Base-by-base conservation (phyloP, 169 alveolate species). In the Plasmodium inui region DNA sequence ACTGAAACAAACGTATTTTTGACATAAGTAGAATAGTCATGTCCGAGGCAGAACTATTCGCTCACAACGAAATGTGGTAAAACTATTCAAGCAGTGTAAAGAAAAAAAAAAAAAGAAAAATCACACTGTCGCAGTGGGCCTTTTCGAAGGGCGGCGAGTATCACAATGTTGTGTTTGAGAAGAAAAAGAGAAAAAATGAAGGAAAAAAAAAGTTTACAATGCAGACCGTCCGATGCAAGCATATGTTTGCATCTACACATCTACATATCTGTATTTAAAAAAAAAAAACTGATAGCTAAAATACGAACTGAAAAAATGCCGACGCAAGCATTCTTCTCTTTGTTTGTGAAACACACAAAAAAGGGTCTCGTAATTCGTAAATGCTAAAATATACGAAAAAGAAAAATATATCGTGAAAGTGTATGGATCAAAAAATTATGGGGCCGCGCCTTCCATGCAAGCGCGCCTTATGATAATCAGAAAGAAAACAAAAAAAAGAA, bases 21-120 rank as follows among this genome's bases (percentile, higher is more conserved):
- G 91, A 82, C 91, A 82, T 57, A 82, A 17, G 46, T 57, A 37
- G 44, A 82, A 28, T 30, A 55, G 89, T 57, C 70, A 82, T 82
- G 41, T 26, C 3, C 12, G 8, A 55, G 2, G 37, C 41, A 41
- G 22, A 28, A 17, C 79, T 82, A 82, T 82, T 82, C 89, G 70
- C 39, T 17, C 37, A 81, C 26, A 82, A 26, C n/a, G 74, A 57
- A 32, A 41, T 53, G 37, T 28, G 55, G 41, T 82, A 19, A 82
- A 53, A 55, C 70, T 82, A 44, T 82, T 41, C 89, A n/a, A 32
- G 72, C 8, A 19, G 44, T 3, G 53, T 82, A 82, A 82, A 82
- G 32, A 82, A 82, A 61, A 61, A 19, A 61, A 61, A 61, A 61
- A 61, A 44, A 10, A 9, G 12, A 50, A 50, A 50, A 44, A 44